phyloP scores from a whole-genome alignment of 2,329 filamentous ascomycete genomes.

The Neofusicoccum sp. region DNA sequence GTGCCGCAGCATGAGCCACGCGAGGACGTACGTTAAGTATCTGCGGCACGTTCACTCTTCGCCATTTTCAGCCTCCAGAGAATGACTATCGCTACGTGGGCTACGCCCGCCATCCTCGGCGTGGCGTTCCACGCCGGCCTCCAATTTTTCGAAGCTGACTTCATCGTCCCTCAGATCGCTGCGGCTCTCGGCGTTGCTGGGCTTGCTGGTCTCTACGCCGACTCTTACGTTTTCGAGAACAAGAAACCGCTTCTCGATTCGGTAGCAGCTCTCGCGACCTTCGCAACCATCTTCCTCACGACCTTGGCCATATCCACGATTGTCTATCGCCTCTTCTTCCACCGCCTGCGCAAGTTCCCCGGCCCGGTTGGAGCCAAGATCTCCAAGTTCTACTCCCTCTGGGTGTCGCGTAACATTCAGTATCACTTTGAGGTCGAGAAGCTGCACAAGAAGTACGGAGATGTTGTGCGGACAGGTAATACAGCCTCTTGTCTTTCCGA shows the following conservation, averaged over 20 bases:
- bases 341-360: conserved; percentile 38
- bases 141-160: not conserved
- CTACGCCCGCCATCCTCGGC: not conserved
- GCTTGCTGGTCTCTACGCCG: not conserved
- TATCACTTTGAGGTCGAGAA: conserved; percentile 5
- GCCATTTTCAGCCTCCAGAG: no score
- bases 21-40: no score
- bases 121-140: not conserved
- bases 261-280: not conserved
- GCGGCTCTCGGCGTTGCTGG: not conserved
- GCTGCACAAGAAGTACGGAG: not conserved
- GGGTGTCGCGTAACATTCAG: not conserved
- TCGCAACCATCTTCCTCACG: not conserved
- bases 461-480: conserved; percentile 10
- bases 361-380: conserved; percentile 39
- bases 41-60: no score
- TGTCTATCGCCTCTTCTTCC: conserved; percentile 37
- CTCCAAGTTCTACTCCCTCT: conserved; percentile 22
- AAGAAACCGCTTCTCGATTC: not conserved
- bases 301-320: not conserved
- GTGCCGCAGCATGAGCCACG: no score
- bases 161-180: not conserved
- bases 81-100: no score
- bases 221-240: not conserved
- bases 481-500: not conserved